A percentile compares a stretch with the other conserved stretches of the same genome.
Evolutionary conservation across 805 yeast genomes (phyloP).

Genomic region (Yamadazyma endophytica): DNA sequence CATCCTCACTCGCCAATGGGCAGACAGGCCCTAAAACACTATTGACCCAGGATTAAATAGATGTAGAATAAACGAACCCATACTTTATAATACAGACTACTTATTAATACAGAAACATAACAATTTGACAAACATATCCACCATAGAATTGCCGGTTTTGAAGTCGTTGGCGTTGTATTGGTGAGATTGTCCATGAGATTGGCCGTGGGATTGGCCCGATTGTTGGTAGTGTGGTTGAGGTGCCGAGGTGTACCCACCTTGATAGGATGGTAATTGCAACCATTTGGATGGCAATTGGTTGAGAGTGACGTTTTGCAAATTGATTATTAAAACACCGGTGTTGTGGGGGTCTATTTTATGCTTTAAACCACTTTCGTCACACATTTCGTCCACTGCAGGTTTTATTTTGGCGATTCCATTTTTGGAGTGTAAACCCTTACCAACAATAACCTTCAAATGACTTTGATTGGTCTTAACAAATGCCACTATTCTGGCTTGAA

Average conservation of each 20-base stretch:
- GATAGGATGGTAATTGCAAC: constrained; percentile 13
- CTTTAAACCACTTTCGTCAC: constrained; percentile 59
- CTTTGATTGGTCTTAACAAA: constrained; percentile 58
- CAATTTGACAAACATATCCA: constrained; percentile 25
- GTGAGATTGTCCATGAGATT: constrained; percentile 18
- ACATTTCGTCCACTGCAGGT: constrained; percentile 82
- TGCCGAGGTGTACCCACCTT: constrained; percentile 17
- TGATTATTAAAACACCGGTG: constrained; percentile 75
- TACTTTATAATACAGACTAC: neutral
- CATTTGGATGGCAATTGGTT: constrained; percentile 31
- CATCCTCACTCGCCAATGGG: no score
- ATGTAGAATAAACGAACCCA: neutral
- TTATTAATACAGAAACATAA: constrained; percentile 30
- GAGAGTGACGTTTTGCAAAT: constrained; percentile 34
- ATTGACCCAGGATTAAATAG: no score
- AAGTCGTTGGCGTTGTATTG: constrained; percentile 13
- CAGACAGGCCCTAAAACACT: no score
- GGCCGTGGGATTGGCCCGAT: constrained; percentile 6
- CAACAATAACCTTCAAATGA: constrained; percentile 78
- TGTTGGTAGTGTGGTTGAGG: constrained; percentile 19
- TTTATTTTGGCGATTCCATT: constrained; percentile 81
- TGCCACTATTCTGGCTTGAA: constrained; percentile 69
- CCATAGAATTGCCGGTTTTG: constrained; percentile 24
- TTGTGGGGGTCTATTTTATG: constrained; percentile 66
- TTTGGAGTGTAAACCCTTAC: constrained; percentile 84